These are phyloP conservation scores for Aotearoamyces nothofagi DNA, from an alignment of 2,329 filamentous ascomycete genomes.

Conservation along the genomic window DNA sequence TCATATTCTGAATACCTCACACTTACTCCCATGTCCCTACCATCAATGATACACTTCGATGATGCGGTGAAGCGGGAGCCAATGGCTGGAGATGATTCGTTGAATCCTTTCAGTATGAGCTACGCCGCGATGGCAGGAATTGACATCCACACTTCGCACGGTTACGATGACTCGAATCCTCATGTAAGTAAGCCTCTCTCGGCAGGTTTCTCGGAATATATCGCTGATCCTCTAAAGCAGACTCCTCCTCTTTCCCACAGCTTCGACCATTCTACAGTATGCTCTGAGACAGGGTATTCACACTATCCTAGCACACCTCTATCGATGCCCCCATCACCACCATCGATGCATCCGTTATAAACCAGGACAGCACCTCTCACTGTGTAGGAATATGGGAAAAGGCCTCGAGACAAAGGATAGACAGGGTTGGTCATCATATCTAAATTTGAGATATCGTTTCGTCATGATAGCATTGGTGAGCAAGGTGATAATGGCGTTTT, in stretches of 20 bases:
- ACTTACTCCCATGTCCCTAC: conserved; percentile 41
- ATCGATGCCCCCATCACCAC: conserved; percentile 58
- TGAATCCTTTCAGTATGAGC: conserved; percentile 47
- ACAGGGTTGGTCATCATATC: not conserved
- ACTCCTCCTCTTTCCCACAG: conserved; percentile 65
- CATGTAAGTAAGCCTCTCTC: conserved; percentile 47
- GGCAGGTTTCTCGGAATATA: conserved; percentile 1
- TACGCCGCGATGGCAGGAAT: conserved; percentile 53
- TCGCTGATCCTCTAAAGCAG: conserved; percentile 25
- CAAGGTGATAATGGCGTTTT: not conserved
- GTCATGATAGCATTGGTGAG: not conserved
- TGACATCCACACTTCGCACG: conserved; percentile 42
- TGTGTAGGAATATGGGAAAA: not conserved
- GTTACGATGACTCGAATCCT: conserved; percentile 53
- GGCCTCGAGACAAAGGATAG: conserved; percentile 4
- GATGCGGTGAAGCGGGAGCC: conserved; percentile 54
- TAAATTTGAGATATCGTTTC: not conserved
- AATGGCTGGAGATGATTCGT: conserved; percentile 33
- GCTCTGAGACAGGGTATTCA: conserved; percentile 42
- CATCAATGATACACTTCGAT: conserved; percentile 47
- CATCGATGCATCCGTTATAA: conserved; percentile 23
- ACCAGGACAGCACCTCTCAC: not conserved
- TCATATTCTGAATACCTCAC: conserved; percentile 41
- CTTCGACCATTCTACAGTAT: conserved; percentile 50
- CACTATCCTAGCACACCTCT: conserved; percentile 54